A percentile compares a stretch with the other conserved stretches of the same genome.
Evolutionary conservation across 169 alveolate genomes (phyloP).

Genomic region (Eimeria acervulina): DNA sequence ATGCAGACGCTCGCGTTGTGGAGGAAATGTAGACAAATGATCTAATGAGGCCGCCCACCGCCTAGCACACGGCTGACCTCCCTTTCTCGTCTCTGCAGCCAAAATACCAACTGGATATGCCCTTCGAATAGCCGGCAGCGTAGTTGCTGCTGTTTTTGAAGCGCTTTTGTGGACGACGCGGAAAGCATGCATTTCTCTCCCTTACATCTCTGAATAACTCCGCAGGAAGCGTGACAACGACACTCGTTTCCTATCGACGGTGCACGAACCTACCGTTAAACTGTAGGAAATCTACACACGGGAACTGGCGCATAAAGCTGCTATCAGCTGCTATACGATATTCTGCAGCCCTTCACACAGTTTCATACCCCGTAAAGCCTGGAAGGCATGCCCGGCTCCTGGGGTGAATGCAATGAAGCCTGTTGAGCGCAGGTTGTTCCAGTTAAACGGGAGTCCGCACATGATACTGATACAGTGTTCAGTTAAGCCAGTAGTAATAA

Average conservation of each 20-base stretch:
- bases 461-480: background rate
- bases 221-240: background rate
- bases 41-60: constrained; percentile 29
- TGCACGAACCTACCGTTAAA: background rate
- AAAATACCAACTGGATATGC: background rate
- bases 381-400: constrained; percentile 17
- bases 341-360: background rate
- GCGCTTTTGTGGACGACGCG: constrained; percentile 14
- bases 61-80: background rate
- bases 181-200: constrained; percentile 40
- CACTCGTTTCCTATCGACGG: background rate
- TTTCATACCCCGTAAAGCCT: background rate
- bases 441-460: background rate
- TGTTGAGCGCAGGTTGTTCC: background rate
- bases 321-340: background rate
- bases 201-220: constrained; percentile 17
- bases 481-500: constrained; percentile 11
- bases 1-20: constrained; percentile 11
- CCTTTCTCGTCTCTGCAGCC: background rate
- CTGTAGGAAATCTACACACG: background rate
- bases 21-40: background rate
- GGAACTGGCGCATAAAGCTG: background rate
- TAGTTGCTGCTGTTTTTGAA: constrained; percentile 1
- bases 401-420: background rate
- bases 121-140: constrained; percentile 11